Percentiles rank a stretch among this genome's conserved stretches.
These are phyloP conservation scores for Hypoxylon sp. DNA, from an alignment of 2,329 filamentous ascomycete genomes.

Conservation along the genomic window DNA sequence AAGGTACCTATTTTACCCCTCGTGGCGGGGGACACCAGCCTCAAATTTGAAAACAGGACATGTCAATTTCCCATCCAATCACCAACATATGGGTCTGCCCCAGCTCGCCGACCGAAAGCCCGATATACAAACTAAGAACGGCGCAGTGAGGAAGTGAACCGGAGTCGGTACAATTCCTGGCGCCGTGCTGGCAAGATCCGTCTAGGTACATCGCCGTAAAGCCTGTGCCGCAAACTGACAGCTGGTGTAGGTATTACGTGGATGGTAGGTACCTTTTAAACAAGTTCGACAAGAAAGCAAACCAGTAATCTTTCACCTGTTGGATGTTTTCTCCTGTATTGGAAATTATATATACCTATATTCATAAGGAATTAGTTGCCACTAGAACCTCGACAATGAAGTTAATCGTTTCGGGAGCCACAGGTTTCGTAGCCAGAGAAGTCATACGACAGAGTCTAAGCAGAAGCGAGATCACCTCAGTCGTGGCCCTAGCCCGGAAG, in stretches of 20 bases:
- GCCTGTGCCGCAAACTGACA: slow-evolving; percentile 4
- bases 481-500: slow-evolving; percentile 59
- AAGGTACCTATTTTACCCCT: no score
- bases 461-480: slow-evolving; percentile 54
- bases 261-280: neutral
- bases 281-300: neutral
- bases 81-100: neutral
- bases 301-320: neutral
- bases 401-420: slow-evolving; percentile 36
- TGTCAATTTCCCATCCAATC: neutral
- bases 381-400: slow-evolving; percentile 26
- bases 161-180: slow-evolving; percentile 2
- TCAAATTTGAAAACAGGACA: neutral
- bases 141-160: neutral
- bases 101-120: neutral
- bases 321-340: no score
- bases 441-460: slow-evolving; percentile 59
- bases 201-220: no score
- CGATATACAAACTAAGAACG: neutral
- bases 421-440: slow-evolving; percentile 57
- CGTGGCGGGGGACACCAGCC: neutral
- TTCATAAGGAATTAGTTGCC: neutral
- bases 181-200: neutral
- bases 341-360: neutral
- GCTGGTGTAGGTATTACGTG: neutral